phyloP scores from a whole-genome alignment of 345 rosid species.

The Eucalyptus globulus region DNA sequence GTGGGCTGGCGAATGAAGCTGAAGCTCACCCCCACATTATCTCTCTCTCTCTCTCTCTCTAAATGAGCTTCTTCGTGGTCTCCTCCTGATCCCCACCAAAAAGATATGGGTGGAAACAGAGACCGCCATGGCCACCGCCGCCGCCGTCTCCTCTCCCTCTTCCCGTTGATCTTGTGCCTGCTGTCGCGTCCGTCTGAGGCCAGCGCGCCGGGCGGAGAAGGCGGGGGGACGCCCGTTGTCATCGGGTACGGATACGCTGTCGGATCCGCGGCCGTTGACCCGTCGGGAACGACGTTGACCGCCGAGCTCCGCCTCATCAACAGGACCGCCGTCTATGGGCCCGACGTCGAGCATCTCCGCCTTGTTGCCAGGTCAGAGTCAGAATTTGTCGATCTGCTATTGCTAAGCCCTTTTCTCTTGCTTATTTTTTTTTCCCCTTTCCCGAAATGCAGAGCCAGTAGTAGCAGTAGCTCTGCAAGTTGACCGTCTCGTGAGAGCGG shows the following conservation, averaged over 20 bases:
- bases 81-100: neutral
- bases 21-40: too few species aligned
- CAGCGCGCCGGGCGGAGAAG: neutral
- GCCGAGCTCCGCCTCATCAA: constrained; percentile 36
- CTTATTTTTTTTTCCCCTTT: accelerated
- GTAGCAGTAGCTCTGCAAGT: too few species aligned
- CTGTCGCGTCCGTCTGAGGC: neutral
- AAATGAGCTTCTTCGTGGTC: too few species aligned
- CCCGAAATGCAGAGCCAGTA: too few species aligned
- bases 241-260: constrained; percentile 45
- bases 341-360: constrained; percentile 19
- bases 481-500: too few species aligned
- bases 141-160: neutral
- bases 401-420: too few species aligned
- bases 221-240: neutral
- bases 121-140: neutral
- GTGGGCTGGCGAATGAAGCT: too few species aligned
- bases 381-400: too few species aligned
- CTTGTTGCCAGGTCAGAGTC: neutral
- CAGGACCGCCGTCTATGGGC: constrained; percentile 29
- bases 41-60: too few species aligned
- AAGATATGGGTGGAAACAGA: neutral
- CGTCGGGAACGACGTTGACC: constrained; percentile 7
- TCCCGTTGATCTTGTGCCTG: neutral
- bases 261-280: constrained; percentile 14